These are phyloP conservation scores for Kwoniella pini DNA, from an alignment of 768 basidiomycete genomes.

Conservation along the genomic window DNA sequence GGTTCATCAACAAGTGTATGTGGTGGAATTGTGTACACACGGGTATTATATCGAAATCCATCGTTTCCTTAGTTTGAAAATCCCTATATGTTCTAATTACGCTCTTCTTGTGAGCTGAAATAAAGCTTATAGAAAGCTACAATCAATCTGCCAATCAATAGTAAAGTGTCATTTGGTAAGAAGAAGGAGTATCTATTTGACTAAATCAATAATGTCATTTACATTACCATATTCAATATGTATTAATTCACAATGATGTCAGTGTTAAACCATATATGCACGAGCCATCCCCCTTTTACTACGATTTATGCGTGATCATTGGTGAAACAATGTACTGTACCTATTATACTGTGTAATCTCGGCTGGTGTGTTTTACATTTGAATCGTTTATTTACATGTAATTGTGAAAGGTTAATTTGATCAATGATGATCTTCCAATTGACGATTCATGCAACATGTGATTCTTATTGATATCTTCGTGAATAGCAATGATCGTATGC, in stretches of 20 bases:
- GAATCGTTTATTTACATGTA: not conserved
- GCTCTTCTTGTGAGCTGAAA: not conserved
- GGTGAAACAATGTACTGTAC: not conserved
- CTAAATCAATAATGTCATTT: too few relatives aligned
- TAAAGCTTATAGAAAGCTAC: too few relatives aligned
- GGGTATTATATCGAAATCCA: constrained; percentile 49
- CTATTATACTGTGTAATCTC: not conserved
- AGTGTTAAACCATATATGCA: not conserved
- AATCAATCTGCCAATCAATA: too few relatives aligned
- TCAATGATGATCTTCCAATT: too few relatives aligned
- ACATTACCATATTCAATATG: too few relatives aligned
- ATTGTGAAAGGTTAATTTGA: too few relatives aligned
- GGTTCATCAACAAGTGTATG: too few relatives aligned
- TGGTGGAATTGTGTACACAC: constrained; percentile 28
- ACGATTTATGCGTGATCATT: not conserved
- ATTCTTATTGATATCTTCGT: too few relatives aligned
- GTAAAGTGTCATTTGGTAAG: too few relatives aligned
- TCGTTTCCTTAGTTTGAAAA: constrained; percentile 8
- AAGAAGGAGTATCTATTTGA: too few relatives aligned
- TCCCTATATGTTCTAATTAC: not conserved
- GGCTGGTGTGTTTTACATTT: constrained; percentile 20
- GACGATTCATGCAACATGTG: too few relatives aligned
- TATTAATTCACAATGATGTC: constrained; percentile 9
- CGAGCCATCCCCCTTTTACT: not conserved
- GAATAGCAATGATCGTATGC: too few relatives aligned